Evolutionary conservation across 2,329 filamentous ascomycete genomes (phyloP), one percentile per base, ranked within the genome.

Genomic region (Huntiella moniliformis): DNA sequence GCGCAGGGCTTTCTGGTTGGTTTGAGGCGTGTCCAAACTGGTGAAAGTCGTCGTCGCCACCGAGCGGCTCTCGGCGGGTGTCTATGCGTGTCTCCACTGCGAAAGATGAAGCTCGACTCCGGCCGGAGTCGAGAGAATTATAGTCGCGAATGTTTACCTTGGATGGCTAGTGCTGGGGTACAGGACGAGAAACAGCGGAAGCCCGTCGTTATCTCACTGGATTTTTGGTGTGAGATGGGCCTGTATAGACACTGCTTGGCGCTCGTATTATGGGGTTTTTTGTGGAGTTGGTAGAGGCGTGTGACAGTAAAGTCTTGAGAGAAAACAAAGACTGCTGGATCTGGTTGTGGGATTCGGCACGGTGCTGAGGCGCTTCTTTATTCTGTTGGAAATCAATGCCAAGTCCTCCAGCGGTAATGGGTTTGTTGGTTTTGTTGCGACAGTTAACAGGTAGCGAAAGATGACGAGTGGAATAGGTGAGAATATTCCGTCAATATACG

Each of bases 51-150:
- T 28, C 22, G 46, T 50, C 48, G 45, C 48, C 48, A 47, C 48
- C 48, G 48, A 50, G 48, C 42, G 42, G 34, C 16, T 50, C 48
- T 46, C 48, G 48, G 48, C 45, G 48, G 48, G 48, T 47, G 16
- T 50, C 45, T 38, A 50, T 34, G 31, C 45, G 45, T 40, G 45
- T 47, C 45, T 45, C 48, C 48, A 50, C 45, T 38, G 38, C 48
- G 48, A 47, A 42, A 28, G 42, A 47, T 42, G 45, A 45, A 45
- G 42, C 45, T 42, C 45, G 45, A 50, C 45, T 50, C 48, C 45
- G 33, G 32, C 22, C 17, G 48, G 48, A 50, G 48, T 47, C 48
- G 44, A 43, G 45, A 15, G 35, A 42, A 17, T 38, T 33, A 41
- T 40, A 41, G 18, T 41, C 38, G 31, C 32, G 44, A 41, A 41